Percentiles rank a stretch among this genome's conserved stretches.
Evolutionary conservation across 768 basidiomycete genomes (phyloP).

Genomic region (Suillus discolor): DNA sequence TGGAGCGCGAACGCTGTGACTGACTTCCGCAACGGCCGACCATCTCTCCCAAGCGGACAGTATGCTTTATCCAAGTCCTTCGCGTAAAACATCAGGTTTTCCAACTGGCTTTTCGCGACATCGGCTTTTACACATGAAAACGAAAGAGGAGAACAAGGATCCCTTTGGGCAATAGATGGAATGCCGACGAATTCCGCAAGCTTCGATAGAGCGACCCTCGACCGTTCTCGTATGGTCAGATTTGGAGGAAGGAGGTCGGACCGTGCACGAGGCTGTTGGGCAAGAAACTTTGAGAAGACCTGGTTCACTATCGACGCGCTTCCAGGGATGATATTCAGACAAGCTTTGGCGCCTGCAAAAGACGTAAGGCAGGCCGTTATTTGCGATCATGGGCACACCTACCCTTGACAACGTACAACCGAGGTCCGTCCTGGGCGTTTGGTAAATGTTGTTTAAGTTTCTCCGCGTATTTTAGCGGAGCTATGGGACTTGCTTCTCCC

Average conservation of each 20-base stretch:
- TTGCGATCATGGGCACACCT: conserved; percentile 9
- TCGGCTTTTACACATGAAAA: conserved; percentile 65
- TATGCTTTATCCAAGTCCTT: conserved; percentile 50
- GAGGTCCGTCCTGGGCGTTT: conserved; percentile 48
- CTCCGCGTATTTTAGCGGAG: conserved; percentile 60
- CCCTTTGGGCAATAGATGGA: conserved; percentile 46
- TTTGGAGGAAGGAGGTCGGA: conserved; percentile 49
- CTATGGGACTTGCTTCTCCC: conserved; percentile 62
- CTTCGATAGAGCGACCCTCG: conserved; percentile 53
- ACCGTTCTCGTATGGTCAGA: conserved; percentile 45
- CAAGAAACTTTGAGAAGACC: conserved; percentile 62
- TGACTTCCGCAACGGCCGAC: conserved; percentile 64
- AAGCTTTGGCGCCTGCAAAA: conserved; percentile 53
- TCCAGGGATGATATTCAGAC: conserved; percentile 55
- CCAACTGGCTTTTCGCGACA: conserved; percentile 51
- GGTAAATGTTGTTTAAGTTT: conserved; percentile 49
- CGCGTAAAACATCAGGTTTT: conserved; percentile 47
- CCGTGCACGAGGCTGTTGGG: conserved; percentile 49
- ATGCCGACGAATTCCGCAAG: conserved; percentile 55
- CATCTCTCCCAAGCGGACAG: conserved; percentile 58
- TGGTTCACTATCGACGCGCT: conserved; percentile 65
- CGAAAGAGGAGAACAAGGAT: conserved; percentile 64
- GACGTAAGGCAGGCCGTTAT: conserved; percentile 1
- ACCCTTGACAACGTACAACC: conserved; percentile 68
- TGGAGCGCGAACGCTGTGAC: conserved; percentile 21